Evolutionary conservation across 2,329 filamentous ascomycete genomes (phyloP).

Genomic region (Nectriaceae sp.): DNA sequence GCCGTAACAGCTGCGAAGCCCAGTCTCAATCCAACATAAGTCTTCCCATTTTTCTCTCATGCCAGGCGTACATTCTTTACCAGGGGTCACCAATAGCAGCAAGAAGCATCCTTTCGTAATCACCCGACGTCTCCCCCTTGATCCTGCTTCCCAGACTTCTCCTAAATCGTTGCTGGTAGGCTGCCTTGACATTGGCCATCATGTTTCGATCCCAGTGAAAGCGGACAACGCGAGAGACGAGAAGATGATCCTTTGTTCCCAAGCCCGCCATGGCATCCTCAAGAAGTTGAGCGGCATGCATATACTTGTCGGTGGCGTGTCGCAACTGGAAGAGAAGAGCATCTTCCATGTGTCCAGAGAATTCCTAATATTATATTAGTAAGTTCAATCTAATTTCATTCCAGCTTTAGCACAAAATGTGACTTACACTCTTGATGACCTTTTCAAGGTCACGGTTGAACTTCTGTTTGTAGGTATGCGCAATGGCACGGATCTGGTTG

Average conservation of each 20-base stretch:
- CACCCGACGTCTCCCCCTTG: slow-evolving; percentile 79
- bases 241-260: slow-evolving; percentile 82
- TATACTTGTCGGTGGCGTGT: slow-evolving; percentile 75
- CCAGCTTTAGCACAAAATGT: neutral
- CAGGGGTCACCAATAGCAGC: slow-evolving; percentile 59
- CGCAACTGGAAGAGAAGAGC: slow-evolving; percentile 80
- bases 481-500: slow-evolving; percentile 81
- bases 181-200: slow-evolving; percentile 75
- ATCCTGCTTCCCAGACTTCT: slow-evolving; percentile 70
- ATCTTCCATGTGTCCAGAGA: slow-evolving; percentile 89
- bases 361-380: slow-evolving; percentile 63
- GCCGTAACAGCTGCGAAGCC: slow-evolving; percentile 12
- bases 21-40: slow-evolving; percentile 3
- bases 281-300: slow-evolving; percentile 79
- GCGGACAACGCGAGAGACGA: slow-evolving; percentile 76
- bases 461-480: slow-evolving; percentile 70
- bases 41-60: neutral
- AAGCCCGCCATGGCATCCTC: slow-evolving; percentile 85
- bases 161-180: slow-evolving; percentile 72
- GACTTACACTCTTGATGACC: slow-evolving; percentile 67
- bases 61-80: slow-evolving; percentile 7
- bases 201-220: slow-evolving; percentile 80
- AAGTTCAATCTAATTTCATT: neutral
- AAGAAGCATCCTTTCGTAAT: slow-evolving; percentile 77
- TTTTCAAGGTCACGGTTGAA: slow-evolving; percentile 72